Conservation (phyloP, 306 rosid genomes). For the Glycine soja region DNA sequence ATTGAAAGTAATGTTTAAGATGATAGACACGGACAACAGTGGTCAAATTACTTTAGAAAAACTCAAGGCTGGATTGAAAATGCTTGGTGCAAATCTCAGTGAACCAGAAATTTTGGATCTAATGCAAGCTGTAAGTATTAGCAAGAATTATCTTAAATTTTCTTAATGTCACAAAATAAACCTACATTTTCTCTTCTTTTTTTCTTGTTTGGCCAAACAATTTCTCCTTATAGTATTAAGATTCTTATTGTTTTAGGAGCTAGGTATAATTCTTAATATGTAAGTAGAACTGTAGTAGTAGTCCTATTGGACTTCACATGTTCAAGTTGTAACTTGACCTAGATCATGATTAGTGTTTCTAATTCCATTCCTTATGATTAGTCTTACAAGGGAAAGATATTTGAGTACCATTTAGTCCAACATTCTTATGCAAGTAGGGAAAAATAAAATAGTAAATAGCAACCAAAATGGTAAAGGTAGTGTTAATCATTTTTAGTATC, state of each 20-base stretch:
- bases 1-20: slow-evolving; percentile 59
- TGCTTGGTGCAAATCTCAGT: slow-evolving; percentile 69
- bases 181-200: background rate
- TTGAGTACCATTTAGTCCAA: background rate
- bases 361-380: background rate
- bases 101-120: slow-evolving; percentile 74
- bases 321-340: background rate
- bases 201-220: slow-evolving; percentile 9
- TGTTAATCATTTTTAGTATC: background rate
- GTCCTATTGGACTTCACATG: background rate
- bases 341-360: slow-evolving; percentile 15
- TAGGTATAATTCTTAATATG: background rate
- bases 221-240: background rate
- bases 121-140: slow-evolving; percentile 75
- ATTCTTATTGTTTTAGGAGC: background rate
- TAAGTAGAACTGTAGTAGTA: background rate
- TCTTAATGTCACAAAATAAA: background rate
- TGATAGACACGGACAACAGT: slow-evolving; percentile 56
- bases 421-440: background rate
- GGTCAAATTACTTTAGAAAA: slow-evolving; percentile 80
- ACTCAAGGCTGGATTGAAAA: slow-evolving; percentile 70
- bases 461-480: slow-evolving; percentile 14
- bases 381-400: background rate
- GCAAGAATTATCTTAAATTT: slow-evolving; percentile 26
- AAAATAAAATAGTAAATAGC: background rate